A percentile compares a stretch with the other conserved stretches of the same genome.
Conservation (phyloP, 2,329 filamentous ascomycete species). For the Zymoseptoria ardabiliae region DNA sequence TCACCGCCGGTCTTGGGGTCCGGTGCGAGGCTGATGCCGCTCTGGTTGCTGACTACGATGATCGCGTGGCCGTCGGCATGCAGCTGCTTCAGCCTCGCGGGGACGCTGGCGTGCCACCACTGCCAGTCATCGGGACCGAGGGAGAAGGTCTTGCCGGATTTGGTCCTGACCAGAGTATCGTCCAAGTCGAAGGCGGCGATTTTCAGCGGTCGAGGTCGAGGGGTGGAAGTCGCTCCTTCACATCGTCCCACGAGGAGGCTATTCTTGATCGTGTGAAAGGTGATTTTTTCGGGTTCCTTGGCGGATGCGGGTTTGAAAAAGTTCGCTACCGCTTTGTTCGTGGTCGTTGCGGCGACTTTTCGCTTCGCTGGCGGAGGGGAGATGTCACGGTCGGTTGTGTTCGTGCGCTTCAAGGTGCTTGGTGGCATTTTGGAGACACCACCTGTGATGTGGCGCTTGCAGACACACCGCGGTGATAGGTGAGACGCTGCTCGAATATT, state of each 20-base stretch:
- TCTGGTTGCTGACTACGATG: slow-evolving; percentile 84
- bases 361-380: slow-evolving; percentile 53
- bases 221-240: slow-evolving; percentile 22
- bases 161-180: slow-evolving; percentile 74
- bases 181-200: slow-evolving; percentile 73
- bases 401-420: slow-evolving; percentile 30
- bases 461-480: neutral
- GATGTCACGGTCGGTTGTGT: slow-evolving; percentile 38
- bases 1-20: slow-evolving; percentile 57
- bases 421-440: slow-evolving; percentile 8
- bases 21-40: slow-evolving; percentile 65
- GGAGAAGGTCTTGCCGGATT: slow-evolving; percentile 73
- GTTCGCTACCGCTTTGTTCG: slow-evolving; percentile 60
- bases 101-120: slow-evolving; percentile 78
- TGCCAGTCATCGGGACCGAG: slow-evolving; percentile 74
- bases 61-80: slow-evolving; percentile 68
- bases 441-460: neutral
- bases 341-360: slow-evolving; percentile 48
- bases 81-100: slow-evolving; percentile 57
- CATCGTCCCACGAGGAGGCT: slow-evolving; percentile 74
- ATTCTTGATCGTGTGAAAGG: slow-evolving; percentile 60
- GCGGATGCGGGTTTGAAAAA: slow-evolving; percentile 87
- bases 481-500: neutral
- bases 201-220: slow-evolving; percentile 41
- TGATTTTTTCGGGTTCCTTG: slow-evolving; percentile 68